phyloP scores from a whole-genome alignment of 495 filamentous ascomycete genomes.

The Lindgomyces ingoldianus region DNA sequence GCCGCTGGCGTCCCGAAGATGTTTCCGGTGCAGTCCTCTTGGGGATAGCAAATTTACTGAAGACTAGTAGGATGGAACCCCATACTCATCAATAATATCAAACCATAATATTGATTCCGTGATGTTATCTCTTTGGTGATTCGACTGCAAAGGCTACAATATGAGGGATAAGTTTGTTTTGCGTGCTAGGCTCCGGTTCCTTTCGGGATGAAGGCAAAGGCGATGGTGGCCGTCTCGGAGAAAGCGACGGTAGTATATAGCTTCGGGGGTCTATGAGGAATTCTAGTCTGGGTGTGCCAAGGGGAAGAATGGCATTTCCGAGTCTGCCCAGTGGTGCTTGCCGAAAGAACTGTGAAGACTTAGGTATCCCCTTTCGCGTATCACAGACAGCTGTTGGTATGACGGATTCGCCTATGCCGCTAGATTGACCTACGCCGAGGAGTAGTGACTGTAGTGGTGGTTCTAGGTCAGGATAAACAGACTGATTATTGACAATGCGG shows the following conservation, averaged over 20 bases:
- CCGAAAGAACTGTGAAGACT: slow-evolving; percentile 24
- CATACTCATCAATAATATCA: slow-evolving; percentile 95
- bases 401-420: slow-evolving; percentile 34
- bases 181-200: not conserved
- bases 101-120: slow-evolving; percentile 88
- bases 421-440: slow-evolving; percentile 23
- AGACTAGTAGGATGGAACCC: slow-evolving; percentile 68
- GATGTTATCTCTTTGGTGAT: slow-evolving; percentile 60
- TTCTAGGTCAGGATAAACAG: slow-evolving; percentile 19
- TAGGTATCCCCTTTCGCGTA: slow-evolving; percentile 35
- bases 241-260: slow-evolving; percentile 66
- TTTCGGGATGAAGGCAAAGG: slow-evolving; percentile 40
- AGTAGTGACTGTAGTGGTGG: slow-evolving; percentile 9
- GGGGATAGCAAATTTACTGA: slow-evolving; percentile 79
- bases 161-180: slow-evolving; percentile 43
- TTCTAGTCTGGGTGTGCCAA: slow-evolving; percentile 25
- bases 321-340: slow-evolving; percentile 32
- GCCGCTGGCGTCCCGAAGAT: slow-evolving; percentile 65
- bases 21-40: slow-evolving; percentile 66
- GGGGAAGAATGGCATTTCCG: not conserved
- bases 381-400: slow-evolving; percentile 39
- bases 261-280: slow-evolving; percentile 42
- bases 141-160: slow-evolving; percentile 34
- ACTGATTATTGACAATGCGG: slow-evolving; percentile 46
- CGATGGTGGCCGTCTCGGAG: slow-evolving; percentile 54